Evolutionary conservation across 2,329 filamentous ascomycete genomes (phyloP), one percentile per base, ranked within the genome.

Genomic region (Colletotrichum sp.): DNA sequence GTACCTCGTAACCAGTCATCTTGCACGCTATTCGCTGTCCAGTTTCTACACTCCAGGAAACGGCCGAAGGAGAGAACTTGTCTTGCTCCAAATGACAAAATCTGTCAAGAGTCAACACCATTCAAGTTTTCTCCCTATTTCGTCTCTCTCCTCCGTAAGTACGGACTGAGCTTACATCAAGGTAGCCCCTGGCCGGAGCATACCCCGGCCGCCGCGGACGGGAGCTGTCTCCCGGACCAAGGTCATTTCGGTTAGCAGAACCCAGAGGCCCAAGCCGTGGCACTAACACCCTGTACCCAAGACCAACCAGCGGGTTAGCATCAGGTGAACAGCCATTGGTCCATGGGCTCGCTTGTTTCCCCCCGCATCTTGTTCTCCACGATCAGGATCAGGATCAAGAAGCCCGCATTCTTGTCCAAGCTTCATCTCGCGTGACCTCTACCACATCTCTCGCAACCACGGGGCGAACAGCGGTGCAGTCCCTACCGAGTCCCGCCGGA

Each of bases 241-340:
- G 52, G 73, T 72, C 70, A 34, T 69, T 59, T 76, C 73, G 73
- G 70, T 76, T 76, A 76, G 69, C 57, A 36, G 13, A 10, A n/a
- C 10, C 44, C 21, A 15, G 13, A 10, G 16, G n/a, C 55, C 26
- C 28, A 32, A 49, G 32, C 55, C 9, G 18, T 18, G 3, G 9
- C 63, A 69, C 73, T 73, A 76, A 69, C 59, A 24, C 26, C 32
- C 13, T 57, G 26, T 73, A 74, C 70, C 34, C 63, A 34, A 24
- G 36, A 24, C 12, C 36, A 15, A 2, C 15, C 15, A 3, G 13
- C 7, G 26, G 28, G 24, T 76, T 69, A 69, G 34, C 49, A 74
- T 69, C 49, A 59, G 59, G 26, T 24, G n/a, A 13, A 24, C 8
- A 30, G 13, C 49, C 9, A 76, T 76, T 76, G 74, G 70, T 36